Base-by-base conservation (phyloP, 768 basidiomycete genomes). In the Tricholoma flavovirens region DNA sequence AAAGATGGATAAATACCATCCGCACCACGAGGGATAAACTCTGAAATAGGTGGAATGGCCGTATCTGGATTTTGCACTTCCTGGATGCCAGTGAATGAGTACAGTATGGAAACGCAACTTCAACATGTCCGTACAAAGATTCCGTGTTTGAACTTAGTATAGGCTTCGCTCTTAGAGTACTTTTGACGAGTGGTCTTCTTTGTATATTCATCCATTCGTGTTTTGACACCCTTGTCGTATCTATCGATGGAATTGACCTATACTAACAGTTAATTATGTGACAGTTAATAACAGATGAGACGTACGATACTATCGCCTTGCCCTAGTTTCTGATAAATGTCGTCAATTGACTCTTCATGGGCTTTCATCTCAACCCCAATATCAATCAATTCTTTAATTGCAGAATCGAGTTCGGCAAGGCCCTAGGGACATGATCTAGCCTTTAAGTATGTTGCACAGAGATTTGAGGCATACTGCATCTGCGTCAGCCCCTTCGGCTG, bases 31-130 rank as follows among this genome's bases (percentile, higher is more conserved):
- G 82, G 78, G 24, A 94, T 81, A 55, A 90, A 77, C 22, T 87
- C 83, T 2, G 81, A 84, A 14, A 93, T 75, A 26, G 90, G 90
- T 29, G 90, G 91, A 77, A 94, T 90, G 3, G 82, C 77, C 9
- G 70, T 71, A 1, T 81, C 83, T 7, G 84, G 81, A 67, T 91
- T 73, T 60, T 81, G 76, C 0, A 80, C 80, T 66, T 91, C 85
- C 90, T 92, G 56, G 6, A 57, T 56, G 57, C 43, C 45, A 42
- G 15, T 5, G 29, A 4, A 12, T 7, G 15, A 58, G 14, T 29
- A 49, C 49, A 17, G 53, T 45, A 15, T 5, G 30, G 35, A 8
- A 17, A 29, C 38, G 45, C n/a, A 49, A 36, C 1, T 29, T 10
- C 9, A n/a, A 49, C 7, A 30, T 24, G 17, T 4, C 12, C 60